Evolutionary conservation across 257 asterid genomes (phyloP).

Genomic region (Solanum ossicruentum): DNA sequence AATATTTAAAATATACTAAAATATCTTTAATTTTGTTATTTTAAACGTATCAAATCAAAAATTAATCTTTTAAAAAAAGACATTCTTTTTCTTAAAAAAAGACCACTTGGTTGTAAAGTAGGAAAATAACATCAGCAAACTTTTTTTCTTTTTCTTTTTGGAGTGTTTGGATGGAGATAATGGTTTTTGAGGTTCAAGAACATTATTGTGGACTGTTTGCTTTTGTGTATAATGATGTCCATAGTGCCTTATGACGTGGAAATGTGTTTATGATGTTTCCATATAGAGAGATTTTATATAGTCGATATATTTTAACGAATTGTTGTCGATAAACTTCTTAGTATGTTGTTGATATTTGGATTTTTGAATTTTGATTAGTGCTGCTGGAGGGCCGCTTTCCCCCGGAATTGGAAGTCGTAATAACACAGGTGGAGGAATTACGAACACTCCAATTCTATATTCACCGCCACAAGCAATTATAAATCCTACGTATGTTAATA

Average conservation of each 20-base stretch:
- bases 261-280: neutral
- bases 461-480: conserved; percentile 32
- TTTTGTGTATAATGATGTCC: neutral
- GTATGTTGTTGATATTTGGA: neutral
- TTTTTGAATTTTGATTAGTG: conserved; percentile 13
- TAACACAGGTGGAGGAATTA: neutral
- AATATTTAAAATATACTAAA: too few relatives aligned
- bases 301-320: too few relatives aligned
- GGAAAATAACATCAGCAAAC: neutral
- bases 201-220: neutral
- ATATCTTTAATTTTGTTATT: too few relatives aligned
- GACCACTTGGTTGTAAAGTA: neutral
- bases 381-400: conserved; percentile 38
- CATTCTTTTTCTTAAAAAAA: neutral
- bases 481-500: conserved; percentile 13
- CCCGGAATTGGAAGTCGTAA: neutral
- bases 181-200: neutral
- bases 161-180: neutral
- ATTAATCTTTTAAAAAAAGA: too few relatives aligned
- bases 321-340: neutral
- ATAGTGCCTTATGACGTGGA: neutral
- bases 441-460: conserved; percentile 10
- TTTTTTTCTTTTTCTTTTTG: neutral
- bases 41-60: too few relatives aligned
- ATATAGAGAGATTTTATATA: too few relatives aligned